Evolutionary conservation across 75 land plant species (phyloP).

Genomic region (Cunninghamia lanceolata): DNA sequence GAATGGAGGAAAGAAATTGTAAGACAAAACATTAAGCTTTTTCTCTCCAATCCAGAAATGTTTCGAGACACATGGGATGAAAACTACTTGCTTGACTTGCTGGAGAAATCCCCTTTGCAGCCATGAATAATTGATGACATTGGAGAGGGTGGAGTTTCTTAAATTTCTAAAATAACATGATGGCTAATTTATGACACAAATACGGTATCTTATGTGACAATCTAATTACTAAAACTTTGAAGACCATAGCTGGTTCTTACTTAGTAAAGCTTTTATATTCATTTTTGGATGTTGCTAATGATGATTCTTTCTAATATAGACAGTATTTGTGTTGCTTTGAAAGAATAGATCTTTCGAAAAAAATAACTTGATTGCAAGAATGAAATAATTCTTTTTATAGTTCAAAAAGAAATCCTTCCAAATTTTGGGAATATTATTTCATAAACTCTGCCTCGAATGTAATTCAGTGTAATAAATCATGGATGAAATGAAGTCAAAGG

Average conservation of each 20-base stretch:
- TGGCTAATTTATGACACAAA: neutral
- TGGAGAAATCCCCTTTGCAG: neutral
- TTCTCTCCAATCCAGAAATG: neutral
- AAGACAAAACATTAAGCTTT: neutral
- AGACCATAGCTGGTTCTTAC: neutral
- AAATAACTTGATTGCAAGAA: neutral
- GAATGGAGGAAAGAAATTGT: constrained; percentile 1
- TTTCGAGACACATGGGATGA: neutral
- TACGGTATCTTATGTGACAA: neutral
- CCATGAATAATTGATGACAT: neutral
- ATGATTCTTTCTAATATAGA: no score
- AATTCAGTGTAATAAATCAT: no score
- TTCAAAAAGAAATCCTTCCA: no score
- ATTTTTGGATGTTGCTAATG: neutral
- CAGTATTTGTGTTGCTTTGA: neutral
- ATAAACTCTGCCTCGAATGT: no score
- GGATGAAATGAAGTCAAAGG: no score
- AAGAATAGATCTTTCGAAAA: no score
- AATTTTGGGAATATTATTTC: no score
- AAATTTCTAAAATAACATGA: neutral
- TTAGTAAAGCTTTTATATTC: no score
- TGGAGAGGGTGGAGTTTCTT: neutral
- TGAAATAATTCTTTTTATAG: no score
- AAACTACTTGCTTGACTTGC: neutral
- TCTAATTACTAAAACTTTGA: neutral